Percentiles rank a stretch among this genome's conserved stretches.
These are phyloP conservation scores for Sarcomyxa edulis DNA, from an alignment of 768 basidiomycete species.

Conservation along the genomic window DNA sequence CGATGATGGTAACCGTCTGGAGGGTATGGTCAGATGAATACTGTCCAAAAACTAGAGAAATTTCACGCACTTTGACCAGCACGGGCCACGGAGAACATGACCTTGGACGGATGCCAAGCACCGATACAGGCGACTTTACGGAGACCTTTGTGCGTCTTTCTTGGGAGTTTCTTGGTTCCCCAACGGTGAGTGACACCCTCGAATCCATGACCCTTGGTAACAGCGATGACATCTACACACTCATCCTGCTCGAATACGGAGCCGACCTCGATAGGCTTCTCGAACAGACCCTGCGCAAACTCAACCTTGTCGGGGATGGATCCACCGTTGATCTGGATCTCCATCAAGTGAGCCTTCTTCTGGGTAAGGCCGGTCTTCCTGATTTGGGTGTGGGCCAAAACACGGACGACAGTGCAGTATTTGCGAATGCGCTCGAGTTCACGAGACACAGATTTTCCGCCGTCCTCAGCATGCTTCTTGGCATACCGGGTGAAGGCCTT, in stretches of 20 bases:
- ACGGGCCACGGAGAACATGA: conserved; percentile 99
- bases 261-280: conserved; percentile 87
- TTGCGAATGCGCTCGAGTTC: conserved; percentile 99
- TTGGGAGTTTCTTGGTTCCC: conserved; percentile 98
- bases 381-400: conserved; percentile 98
- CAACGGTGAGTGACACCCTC: conserved; percentile 99
- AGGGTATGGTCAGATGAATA: conserved; percentile 6
- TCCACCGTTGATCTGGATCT: conserved; percentile 99
- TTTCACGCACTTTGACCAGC: conserved; percentile 98
- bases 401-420: conserved; percentile 99
- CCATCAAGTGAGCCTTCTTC: conserved; percentile 99
- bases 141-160: conserved; percentile 99
- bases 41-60: not conserved
- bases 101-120: conserved; percentile 98
- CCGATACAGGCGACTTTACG: conserved; percentile 99
- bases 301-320: conserved; percentile 95
- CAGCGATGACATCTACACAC: conserved; percentile 93
- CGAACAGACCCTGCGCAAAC: conserved; percentile 89
- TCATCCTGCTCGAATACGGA: conserved; percentile 96
- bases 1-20: conserved; percentile 95
- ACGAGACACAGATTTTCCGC: conserved; percentile 85
- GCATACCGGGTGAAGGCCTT: conserved; percentile 99
- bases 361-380: conserved; percentile 96
- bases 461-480: conserved; percentile 96
- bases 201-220: conserved; percentile 99